phyloP scores from a whole-genome alignment of 2,329 filamentous ascomycete genomes.

The Penicillium sp. region DNA sequence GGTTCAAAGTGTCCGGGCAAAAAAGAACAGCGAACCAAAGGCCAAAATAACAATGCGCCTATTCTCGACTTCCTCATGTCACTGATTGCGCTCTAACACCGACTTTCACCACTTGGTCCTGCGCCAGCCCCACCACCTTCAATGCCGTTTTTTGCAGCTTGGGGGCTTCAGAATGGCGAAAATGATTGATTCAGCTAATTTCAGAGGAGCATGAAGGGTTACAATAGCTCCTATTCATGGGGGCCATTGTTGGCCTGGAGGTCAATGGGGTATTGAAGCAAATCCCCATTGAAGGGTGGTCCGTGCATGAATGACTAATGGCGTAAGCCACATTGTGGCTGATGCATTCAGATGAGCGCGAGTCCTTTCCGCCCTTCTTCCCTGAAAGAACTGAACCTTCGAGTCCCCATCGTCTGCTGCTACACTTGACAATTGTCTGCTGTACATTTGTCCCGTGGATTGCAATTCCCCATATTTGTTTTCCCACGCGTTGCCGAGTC shows the following conservation, averaged over 20 bases:
- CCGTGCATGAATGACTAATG: constrained; percentile 23
- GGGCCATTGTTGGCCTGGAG: constrained; percentile 3
- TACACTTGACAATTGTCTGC: background rate
- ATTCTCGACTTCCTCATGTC: constrained; percentile 21
- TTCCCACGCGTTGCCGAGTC: constrained; percentile 24
- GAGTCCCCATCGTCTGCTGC: constrained; percentile 8
- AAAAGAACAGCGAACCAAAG: constrained; percentile 24
- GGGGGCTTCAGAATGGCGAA: constrained; percentile 1
- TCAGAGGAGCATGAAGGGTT: background rate
- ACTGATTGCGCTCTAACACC: constrained; percentile 25
- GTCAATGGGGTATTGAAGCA: constrained; percentile 13
- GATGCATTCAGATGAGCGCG: constrained; percentile 18
- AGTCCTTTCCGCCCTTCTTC: constrained; percentile 27
- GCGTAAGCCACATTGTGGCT: constrained; percentile 22
- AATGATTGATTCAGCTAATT: background rate
- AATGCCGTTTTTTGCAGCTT: background rate
- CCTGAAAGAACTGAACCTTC: constrained; percentile 14
- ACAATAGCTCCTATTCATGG: constrained; percentile 10
- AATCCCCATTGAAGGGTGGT: constrained; percentile 16
- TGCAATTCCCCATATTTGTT: constrained; percentile 1
- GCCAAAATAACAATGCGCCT: constrained; percentile 21
- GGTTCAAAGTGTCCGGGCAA: constrained; percentile 26
- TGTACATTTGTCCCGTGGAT: background rate
- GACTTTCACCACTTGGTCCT: constrained; percentile 20
- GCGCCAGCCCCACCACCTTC: constrained; percentile 1